These are phyloP conservation scores for Aspergillus cejpii DNA, from an alignment of 2,329 filamentous ascomycete species.

Conservation along the genomic window DNA sequence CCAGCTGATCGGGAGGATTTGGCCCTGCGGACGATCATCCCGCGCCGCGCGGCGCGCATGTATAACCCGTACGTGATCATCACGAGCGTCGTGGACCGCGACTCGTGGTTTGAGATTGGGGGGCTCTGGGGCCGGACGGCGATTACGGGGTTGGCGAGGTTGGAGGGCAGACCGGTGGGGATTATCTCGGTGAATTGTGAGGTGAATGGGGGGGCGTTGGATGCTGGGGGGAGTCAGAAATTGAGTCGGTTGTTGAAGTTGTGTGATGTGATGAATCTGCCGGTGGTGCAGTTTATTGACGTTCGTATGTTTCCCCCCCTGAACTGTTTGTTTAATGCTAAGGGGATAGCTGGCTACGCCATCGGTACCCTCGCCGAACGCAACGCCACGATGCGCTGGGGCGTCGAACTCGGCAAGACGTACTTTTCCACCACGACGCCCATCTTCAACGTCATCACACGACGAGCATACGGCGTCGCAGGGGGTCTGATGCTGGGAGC, in stretches of 20 bases:
- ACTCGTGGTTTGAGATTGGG: constrained; percentile 59
- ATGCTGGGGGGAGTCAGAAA: constrained; percentile 56
- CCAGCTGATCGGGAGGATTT: constrained; percentile 46
- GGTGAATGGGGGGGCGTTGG: constrained; percentile 55
- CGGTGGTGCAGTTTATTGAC: constrained; percentile 58
- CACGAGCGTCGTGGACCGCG: constrained; percentile 49
- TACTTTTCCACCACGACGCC: constrained; percentile 59
- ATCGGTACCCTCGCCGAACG: constrained; percentile 59
- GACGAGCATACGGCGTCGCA: constrained; percentile 57
- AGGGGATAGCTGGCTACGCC: constrained; percentile 48
- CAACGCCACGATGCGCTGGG: constrained; percentile 59
- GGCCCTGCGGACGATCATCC: constrained; percentile 51
- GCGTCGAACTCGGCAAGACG: constrained; percentile 54
- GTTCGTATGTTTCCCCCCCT: constrained; percentile 39
- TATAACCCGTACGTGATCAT: constrained; percentile 56
- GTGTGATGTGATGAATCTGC: constrained; percentile 60
- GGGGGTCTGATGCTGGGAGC: constrained; percentile 59
- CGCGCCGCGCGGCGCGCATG: constrained; percentile 53
- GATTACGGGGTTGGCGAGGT: constrained; percentile 54
- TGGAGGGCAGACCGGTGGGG: constrained; percentile 53
- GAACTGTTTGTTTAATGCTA: constrained; percentile 1
- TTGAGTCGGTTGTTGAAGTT: constrained; percentile 56
- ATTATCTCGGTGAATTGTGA: constrained; percentile 57
- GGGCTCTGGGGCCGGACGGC: constrained; percentile 56
- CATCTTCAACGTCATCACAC: constrained; percentile 57